Evolutionary conservation across 306 rosid genomes (phyloP).

Genomic region (Sesbania bispinosa): DNA sequence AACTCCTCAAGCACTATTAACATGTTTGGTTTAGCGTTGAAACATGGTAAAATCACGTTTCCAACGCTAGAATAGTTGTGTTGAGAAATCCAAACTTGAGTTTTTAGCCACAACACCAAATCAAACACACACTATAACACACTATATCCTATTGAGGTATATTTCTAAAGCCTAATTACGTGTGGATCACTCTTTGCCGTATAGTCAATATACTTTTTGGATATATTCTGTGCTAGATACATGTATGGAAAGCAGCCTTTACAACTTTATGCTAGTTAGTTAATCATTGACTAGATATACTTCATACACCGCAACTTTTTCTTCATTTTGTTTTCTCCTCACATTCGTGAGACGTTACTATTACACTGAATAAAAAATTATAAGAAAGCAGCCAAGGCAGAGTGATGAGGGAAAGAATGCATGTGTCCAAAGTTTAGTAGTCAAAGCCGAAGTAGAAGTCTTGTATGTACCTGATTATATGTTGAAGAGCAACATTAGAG

Average conservation of each 20-base stretch:
- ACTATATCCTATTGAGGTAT: neutral
- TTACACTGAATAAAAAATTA: neutral
- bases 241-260: neutral
- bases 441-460: neutral
- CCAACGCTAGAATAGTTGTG: no score
- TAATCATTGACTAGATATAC: neutral
- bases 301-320: neutral
- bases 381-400: neutral
- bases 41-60: no score
- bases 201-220: neutral
- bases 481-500: neutral
- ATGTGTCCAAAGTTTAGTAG: neutral
- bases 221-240: neutral
- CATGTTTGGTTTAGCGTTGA: no score
- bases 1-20: no score
- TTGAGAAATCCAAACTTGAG: no score
- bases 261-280: neutral
- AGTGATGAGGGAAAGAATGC: neutral
- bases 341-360: neutral
- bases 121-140: no score
- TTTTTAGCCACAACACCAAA: no score
- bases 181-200: neutral
- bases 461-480: neutral
- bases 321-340: neutral
- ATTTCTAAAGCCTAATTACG: slow-evolving; percentile 3